Conservation (phyloP, 768 basidiomycete genomes). For the Bullera alba region DNA sequence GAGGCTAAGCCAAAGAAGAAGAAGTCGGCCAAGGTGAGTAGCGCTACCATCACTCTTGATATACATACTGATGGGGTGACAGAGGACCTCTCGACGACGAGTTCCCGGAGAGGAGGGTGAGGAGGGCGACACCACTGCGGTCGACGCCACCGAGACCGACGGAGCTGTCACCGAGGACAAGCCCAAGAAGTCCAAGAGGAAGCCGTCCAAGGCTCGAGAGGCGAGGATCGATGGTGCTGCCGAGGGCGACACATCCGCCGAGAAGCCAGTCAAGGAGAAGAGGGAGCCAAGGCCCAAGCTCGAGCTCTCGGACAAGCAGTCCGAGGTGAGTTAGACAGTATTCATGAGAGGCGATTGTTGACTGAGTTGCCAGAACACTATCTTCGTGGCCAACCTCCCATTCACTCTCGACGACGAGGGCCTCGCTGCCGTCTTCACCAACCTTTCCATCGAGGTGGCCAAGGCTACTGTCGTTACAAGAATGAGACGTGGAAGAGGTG, state of each 20-base stretch:
- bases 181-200: conserved; percentile 18
- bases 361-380: conserved; percentile 48
- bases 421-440: conserved; percentile 73
- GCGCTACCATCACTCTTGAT: neutral
- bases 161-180: conserved; percentile 10
- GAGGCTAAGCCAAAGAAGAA: conserved; percentile 33
- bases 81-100: conserved; percentile 30
- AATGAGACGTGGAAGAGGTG: conserved; percentile 47
- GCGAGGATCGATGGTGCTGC: conserved; percentile 38
- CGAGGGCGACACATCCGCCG: conserved; percentile 13
- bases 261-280: conserved; percentile 25
- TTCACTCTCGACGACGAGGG: conserved; percentile 84
- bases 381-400: conserved; percentile 96
- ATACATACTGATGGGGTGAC: conserved; percentile 1
- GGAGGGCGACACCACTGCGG: conserved; percentile 25
- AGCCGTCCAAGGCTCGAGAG: conserved; percentile 19
- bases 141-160: conserved; percentile 10
- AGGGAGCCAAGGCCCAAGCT: conserved; percentile 24
- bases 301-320: conserved; percentile 34
- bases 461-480: conserved; percentile 73
- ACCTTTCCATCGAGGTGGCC: conserved; percentile 70
- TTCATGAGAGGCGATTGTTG: neutral
- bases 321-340: conserved; percentile 26
- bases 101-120: conserved; percentile 39
- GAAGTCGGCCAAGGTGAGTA: conserved; percentile 18